Conservation (phyloP, 805 yeast genomes). For the Diddensiella transvaalensis region DNA sequence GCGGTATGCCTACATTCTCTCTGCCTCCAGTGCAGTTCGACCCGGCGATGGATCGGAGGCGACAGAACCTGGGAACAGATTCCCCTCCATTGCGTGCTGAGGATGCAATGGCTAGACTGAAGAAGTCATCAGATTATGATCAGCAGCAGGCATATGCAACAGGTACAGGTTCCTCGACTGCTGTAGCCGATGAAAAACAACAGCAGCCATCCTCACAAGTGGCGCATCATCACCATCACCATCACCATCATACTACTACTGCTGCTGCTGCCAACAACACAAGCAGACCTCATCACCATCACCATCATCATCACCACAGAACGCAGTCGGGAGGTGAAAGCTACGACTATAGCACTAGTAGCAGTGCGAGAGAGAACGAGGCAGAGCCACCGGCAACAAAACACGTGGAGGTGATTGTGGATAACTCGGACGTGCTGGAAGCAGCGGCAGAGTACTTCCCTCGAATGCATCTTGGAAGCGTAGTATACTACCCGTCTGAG, state of each 20-base stretch:
- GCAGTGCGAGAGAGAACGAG: constrained; percentile 4
- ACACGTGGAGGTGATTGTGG: constrained; percentile 31
- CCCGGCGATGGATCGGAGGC: constrained; percentile 22
- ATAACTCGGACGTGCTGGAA: constrained; percentile 40
- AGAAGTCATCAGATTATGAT: constrained; percentile 18
- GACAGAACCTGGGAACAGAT: constrained; percentile 16
- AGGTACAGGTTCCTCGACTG: not conserved
- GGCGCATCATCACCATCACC: constrained; percentile 26
- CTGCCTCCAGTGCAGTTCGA: constrained; percentile 31
- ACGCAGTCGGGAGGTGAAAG: not conserved
- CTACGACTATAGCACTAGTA: constrained; percentile 20
- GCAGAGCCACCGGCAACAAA: constrained; percentile 21
- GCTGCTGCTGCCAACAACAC: too few species aligned
- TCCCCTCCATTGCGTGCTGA: constrained; percentile 34
- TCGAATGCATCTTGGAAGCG: constrained; percentile 48
- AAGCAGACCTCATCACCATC: constrained; percentile 21
- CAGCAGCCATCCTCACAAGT: too few species aligned
- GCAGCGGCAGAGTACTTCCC: constrained; percentile 40
- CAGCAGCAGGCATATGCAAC: constrained; percentile 10
- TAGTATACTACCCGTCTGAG: constrained; percentile 42
- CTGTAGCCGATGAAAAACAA: constrained; percentile 1
- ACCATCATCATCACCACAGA: constrained; percentile 28
- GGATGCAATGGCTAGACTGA: constrained; percentile 35
- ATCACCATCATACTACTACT: constrained; percentile 22
- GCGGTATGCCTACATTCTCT: constrained; percentile 18